Conservation (phyloP, 2,329 filamentous ascomycete genomes). For the Lachnellula subtilissima region DNA sequence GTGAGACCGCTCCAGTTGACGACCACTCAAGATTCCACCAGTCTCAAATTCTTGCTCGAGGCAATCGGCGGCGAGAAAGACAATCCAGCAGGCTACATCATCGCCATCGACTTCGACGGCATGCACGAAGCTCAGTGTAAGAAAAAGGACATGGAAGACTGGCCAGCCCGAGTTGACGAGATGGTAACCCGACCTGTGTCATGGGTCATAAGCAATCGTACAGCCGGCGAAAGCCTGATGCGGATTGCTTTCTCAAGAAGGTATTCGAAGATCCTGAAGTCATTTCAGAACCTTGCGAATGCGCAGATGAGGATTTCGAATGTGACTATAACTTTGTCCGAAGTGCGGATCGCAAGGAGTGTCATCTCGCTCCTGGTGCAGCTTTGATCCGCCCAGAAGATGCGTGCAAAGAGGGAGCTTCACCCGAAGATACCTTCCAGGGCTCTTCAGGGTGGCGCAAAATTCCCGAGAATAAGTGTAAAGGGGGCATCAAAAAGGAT, state of each 20-base stretch:
- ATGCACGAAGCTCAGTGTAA: constrained; percentile 77
- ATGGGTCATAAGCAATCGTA: constrained; percentile 96
- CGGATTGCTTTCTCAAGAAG: constrained; percentile 82
- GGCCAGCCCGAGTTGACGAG: constrained; percentile 79
- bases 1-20: constrained; percentile 71
- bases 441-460: constrained; percentile 87
- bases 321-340: constrained; percentile 90
- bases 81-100: constrained; percentile 54
- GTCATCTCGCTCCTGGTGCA: constrained; percentile 51
- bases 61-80: constrained; percentile 49
- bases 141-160: constrained; percentile 79
- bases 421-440: constrained; percentile 60
- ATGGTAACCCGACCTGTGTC: constrained; percentile 78
- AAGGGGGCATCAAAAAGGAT: constrained; percentile 63
- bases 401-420: constrained; percentile 55
- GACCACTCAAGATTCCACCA: constrained; percentile 88
- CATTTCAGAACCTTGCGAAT: constrained; percentile 71
- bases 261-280: constrained; percentile 76
- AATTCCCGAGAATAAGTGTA: constrained; percentile 79
- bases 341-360: constrained; percentile 61
- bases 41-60: constrained; percentile 80
- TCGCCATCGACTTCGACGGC: constrained; percentile 77
- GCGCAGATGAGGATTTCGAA: constrained; percentile 81
- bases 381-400: constrained; percentile 63
- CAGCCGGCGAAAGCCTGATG: constrained; percentile 76